Base-by-base conservation (phyloP, 2,329 filamentous ascomycete genomes). In the Neobulgaria alba region DNA sequence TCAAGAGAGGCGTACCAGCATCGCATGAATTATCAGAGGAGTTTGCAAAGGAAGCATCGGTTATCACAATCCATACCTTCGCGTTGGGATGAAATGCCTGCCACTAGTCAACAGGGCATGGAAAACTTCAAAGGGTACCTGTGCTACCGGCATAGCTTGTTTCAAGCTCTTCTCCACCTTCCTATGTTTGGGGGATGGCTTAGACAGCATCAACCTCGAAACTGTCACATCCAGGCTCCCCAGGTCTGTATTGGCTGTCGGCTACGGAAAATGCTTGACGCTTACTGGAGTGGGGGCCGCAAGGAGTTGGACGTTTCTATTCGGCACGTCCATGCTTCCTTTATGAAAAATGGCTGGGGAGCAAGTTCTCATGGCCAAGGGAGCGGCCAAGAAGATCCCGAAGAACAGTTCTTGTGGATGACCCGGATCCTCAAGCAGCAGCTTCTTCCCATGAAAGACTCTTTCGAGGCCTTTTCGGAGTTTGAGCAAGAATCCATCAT, bases 81-180 rank as follows among this genome's bases (percentile, higher is more conserved):
- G 9, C 33, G 33, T 19, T 51, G 49, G 37, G 33, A 30, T 4
- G 26, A 36, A 18, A 56, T 57, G 49, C 48, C 51, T 15, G 35
- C 45, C 2, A 41, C 45, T 18, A 39, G 45, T 8, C 57, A 57
- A 26, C 41, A 48, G 19, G 58, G 58, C 2, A 40, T 61, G 23
- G n/a, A 30, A 3, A 60, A 61, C 37, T 36, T 55, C 29, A 54
- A 44, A 14, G 51, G 49, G 10, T 36, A 37, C 20, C 36, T 56
- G 2, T 63, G 61, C 40, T 63, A 63, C 41, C 49, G 59, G 17
- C 53, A 56, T 36, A 53, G 53, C 29, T 42, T 61, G 1, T 31
- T 62, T 5, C 60, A 63, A 45, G 54, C 56, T 2, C 44, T 63
- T 7, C 33, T 62, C 4, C 61, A 63, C 42, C 34, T 52, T 3